These are phyloP conservation scores for Polygonum maritimum DNA, from an alignment of 148 eudicot species.

Conservation along the genomic window DNA sequence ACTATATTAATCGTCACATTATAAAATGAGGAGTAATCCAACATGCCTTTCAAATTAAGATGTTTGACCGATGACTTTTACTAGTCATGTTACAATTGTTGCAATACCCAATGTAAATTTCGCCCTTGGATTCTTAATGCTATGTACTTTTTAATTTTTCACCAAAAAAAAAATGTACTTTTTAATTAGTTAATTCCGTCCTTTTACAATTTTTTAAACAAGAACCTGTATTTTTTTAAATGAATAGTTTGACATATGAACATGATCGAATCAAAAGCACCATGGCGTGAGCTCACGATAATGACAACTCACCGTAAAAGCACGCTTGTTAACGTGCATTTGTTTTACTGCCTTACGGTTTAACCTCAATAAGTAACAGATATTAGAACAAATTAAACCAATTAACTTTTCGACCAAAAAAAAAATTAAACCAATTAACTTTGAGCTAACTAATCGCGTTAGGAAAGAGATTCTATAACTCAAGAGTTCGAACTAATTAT, in stretches of 20 bases:
- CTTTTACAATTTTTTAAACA: not conserved
- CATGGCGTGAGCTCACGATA: not conserved
- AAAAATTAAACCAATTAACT: too few relatives aligned
- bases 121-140: not conserved
- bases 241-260: not conserved
- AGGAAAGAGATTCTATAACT: too few relatives aligned
- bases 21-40: not conserved
- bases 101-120: not conserved
- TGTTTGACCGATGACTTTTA: constrained; percentile 5
- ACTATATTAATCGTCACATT: not conserved
- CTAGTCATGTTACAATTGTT: not conserved
- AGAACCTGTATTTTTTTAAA: not conserved
- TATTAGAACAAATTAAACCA: too few relatives aligned
- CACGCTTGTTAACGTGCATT: not conserved
- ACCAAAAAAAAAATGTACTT: too few relatives aligned
- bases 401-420: too few relatives aligned
- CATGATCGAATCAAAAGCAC: not conserved
- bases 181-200: not conserved
- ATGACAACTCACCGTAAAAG: not conserved
- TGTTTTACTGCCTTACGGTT: too few relatives aligned
- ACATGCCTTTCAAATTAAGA: not conserved
- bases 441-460: too few relatives aligned
- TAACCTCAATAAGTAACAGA: too few relatives aligned
- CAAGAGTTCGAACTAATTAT: too few relatives aligned
- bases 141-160: not conserved